A percentile compares a stretch with the other conserved stretches of the same genome.
Conservation (phyloP, 495 filamentous ascomycete species). For the Neurospora sp. region DNA sequence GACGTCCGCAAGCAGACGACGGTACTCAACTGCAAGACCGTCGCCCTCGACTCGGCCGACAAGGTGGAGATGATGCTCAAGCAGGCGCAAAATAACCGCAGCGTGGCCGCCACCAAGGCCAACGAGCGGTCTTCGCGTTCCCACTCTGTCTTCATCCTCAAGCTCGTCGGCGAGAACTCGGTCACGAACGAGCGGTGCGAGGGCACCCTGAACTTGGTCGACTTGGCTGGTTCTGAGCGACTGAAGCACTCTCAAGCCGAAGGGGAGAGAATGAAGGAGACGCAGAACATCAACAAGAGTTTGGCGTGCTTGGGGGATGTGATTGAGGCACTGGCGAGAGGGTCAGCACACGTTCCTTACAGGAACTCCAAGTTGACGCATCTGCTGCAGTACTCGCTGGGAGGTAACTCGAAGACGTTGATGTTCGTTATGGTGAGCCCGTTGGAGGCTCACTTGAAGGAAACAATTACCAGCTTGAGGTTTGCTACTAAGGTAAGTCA, state of each 20-base stretch:
- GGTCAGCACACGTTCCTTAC: slow-evolving; percentile 84
- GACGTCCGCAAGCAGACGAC: slow-evolving; percentile 67
- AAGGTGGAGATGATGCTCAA: slow-evolving; percentile 71
- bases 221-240: slow-evolving; percentile 88
- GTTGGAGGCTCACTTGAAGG: slow-evolving; percentile 78
- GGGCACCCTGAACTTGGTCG: slow-evolving; percentile 92
- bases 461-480: slow-evolving; percentile 90
- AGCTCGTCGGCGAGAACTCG: slow-evolving; percentile 69
- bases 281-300: slow-evolving; percentile 93
- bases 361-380: slow-evolving; percentile 96
- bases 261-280: slow-evolving; percentile 82
- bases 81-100: slow-evolving; percentile 71
- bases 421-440: slow-evolving; percentile 99
- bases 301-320: slow-evolving; percentile 91
- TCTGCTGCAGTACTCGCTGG: slow-evolving; percentile 86
- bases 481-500: slow-evolving; percentile 80
- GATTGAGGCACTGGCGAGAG: slow-evolving; percentile 79
- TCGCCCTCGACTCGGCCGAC: slow-evolving; percentile 63
- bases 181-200: slow-evolving; percentile 77
- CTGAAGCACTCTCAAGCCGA: slow-evolving; percentile 75
- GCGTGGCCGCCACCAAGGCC: slow-evolving; percentile 89
- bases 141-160: slow-evolving; percentile 94
- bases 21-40: slow-evolving; percentile 74
- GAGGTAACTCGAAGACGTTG: slow-evolving; percentile 92
- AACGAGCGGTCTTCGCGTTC: slow-evolving; percentile 91